Evolutionary conservation across 371 early-diverging fungal genomes (phyloP), one percentile per base, ranked within the genome.

Genomic region (Circinella minor): DNA sequence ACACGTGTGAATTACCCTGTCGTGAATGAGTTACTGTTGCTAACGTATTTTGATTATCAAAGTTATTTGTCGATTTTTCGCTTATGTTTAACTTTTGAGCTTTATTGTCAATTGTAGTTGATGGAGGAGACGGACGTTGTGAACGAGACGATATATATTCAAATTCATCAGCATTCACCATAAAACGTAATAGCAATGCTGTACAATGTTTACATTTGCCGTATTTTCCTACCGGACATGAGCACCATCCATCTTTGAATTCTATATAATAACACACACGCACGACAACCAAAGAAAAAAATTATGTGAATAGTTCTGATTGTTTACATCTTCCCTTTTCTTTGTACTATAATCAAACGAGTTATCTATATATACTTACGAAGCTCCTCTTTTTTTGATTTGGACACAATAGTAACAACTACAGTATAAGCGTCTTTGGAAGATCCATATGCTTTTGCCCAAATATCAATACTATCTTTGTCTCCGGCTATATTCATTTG

Each of bases 151-250:
- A 27, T 27, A 55, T 47, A 34, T 64, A 18, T 8, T 68, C 66
- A 37, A 71, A 68, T 36, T 71, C 61, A 37, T 54, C 65, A 4
- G 57, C 38, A 17, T 73, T 65, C 17, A 59, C 17, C 63, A 66
- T 66, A 18, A 74, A 74, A n/a, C 47, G 66, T 9, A 68, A 37
- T 13, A 74, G 37, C 15, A 71, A 36, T 0, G 71, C 65, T 18
- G 62, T 47, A 55, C 71, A 68, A 39, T 74, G 75, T 37, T 74
- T 74, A 55, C 75, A 74, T 64, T 60, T 67, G 8, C 75, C 75
- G 9, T 49, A 15, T 27, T 48, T 49, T 27, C 75, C 75, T 1
- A 71, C 75, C 14, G 75, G 75, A 37, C 75, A 74, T 15, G 71
- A 68, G 49, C 75, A 74, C 15, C 48, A 18, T 1, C 73, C 70